Evolutionary conservation across 2,329 filamentous ascomycete species (phyloP).

Genomic region (Penicillium sp.): DNA sequence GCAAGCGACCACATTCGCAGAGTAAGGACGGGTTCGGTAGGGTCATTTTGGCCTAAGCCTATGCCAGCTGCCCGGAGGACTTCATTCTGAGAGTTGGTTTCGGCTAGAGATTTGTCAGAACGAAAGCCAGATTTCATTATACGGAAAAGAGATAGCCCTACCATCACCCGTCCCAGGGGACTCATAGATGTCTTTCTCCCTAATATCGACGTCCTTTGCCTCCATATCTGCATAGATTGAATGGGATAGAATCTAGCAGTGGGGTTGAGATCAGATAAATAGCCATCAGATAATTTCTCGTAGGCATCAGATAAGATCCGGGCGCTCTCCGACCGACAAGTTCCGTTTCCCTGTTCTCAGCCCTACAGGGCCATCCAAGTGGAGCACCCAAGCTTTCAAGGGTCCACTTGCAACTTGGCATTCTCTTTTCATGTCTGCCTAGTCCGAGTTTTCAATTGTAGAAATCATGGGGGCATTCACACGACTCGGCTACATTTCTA

Average conservation of each 20-base stretch:
- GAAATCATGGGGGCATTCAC: no score
- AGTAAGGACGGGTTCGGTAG: constrained; percentile 25
- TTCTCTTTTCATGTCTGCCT: no score
- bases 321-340: no score
- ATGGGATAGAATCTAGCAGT: not conserved
- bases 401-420: no score
- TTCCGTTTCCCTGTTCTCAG: no score
- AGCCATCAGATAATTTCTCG: constrained; percentile 20
- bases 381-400: no score
- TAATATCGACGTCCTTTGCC: not conserved
- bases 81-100: constrained; percentile 13
- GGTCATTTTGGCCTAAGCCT: constrained; percentile 52
- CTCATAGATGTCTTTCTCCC: not conserved
- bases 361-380: no score
- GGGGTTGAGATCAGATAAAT: constrained; percentile 21
- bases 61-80: constrained; percentile 39
- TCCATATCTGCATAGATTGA: not conserved
- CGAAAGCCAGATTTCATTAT: not conserved
- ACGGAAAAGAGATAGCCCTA: not conserved
- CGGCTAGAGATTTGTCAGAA: constrained; percentile 2
- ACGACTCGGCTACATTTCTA: no score
- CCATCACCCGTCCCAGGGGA: not conserved
- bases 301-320: no score
- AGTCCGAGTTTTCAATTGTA: no score
- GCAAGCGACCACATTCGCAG: constrained; percentile 46